These are phyloP conservation scores for Yarrowia keelungensis DNA, from an alignment of 805 yeast genomes.

Conservation along the genomic window DNA sequence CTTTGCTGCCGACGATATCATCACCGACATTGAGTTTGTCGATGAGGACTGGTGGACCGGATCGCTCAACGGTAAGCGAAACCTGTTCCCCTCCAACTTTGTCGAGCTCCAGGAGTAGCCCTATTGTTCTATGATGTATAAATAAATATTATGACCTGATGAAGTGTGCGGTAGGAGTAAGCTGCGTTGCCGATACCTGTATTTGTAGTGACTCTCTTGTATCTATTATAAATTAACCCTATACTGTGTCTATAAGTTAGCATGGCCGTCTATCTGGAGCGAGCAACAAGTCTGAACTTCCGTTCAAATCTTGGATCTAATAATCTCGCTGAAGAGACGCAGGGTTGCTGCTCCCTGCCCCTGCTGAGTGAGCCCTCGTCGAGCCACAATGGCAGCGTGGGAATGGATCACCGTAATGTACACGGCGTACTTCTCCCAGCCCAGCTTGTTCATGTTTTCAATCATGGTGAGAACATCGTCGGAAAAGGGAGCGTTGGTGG, in stretches of 20 bases:
- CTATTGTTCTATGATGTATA: constrained; percentile 15
- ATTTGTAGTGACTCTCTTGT: neutral
- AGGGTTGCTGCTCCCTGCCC: constrained; percentile 43
- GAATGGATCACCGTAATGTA: constrained; percentile 76
- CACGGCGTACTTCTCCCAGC: constrained; percentile 81
- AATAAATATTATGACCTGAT: constrained; percentile 29
- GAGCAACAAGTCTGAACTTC: neutral
- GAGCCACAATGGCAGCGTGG: constrained; percentile 84
- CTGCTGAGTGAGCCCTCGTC: constrained; percentile 50
- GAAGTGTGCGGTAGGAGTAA: neutral
- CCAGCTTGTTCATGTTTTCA: constrained; percentile 63
- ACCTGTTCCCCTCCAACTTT: constrained; percentile 91
- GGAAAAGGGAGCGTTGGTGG: constrained; percentile 47
- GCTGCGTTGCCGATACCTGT: too few species aligned
- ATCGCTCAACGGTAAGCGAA: constrained; percentile 74
- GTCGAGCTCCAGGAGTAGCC: constrained; percentile 54
- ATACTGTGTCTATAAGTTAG: constrained; percentile 23
- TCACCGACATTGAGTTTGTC: constrained; percentile 82
- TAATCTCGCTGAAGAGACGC: constrained; percentile 24
- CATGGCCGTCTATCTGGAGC: neutral
- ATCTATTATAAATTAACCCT: constrained; percentile 12
- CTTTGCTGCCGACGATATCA: constrained; percentile 82
- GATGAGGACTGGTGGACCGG: constrained; percentile 99
- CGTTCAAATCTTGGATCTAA: constrained; percentile 19
- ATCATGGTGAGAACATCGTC: constrained; percentile 54